These are phyloP conservation scores for Akanthomyces muscarius DNA, from an alignment of 2,329 filamentous ascomycete species.

Conservation along the genomic window DNA sequence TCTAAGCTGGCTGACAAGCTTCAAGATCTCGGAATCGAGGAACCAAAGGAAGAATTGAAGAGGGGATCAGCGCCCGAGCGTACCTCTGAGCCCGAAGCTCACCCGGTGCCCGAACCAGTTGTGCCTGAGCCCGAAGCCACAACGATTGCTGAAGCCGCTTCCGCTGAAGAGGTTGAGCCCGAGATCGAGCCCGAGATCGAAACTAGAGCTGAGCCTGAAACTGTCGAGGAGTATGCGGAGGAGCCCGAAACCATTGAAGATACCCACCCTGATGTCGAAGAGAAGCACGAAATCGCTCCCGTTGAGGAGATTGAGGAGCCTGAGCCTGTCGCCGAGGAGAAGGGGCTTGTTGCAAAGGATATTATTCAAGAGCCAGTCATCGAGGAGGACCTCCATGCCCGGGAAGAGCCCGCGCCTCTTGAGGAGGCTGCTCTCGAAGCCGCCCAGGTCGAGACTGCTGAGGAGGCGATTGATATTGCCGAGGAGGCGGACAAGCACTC, in stretches of 20 bases:
- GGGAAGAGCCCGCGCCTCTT: neutral
- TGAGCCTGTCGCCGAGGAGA: constrained; percentile 1
- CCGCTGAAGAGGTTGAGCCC: constrained; percentile 15
- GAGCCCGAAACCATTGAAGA: constrained; percentile 20
- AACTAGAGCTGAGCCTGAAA: neutral
- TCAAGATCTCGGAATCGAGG: neutral
- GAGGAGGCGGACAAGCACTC: constrained; percentile 12
- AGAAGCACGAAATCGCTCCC: constrained; percentile 12
- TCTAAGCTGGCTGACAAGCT: constrained; percentile 13
- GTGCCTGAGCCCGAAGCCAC: neutral
- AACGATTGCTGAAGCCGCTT: neutral
- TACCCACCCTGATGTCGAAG: constrained; percentile 5
- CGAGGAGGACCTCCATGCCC: neutral
- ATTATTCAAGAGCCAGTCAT: neutral
- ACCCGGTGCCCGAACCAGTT: constrained; percentile 2
- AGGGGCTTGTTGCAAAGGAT: constrained; percentile 2
- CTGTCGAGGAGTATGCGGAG: constrained; percentile 4
- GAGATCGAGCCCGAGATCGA: constrained; percentile 15
- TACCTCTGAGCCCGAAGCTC: neutral
- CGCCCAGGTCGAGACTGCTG: constrained; percentile 17
- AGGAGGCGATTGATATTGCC: constrained; percentile 17
- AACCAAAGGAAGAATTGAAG: neutral
- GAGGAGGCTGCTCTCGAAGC: constrained; percentile 19
- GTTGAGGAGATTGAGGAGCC: constrained; percentile 13
- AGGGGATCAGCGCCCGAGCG: too few species aligned